Percentiles rank a stretch among this genome's conserved stretches.
Evolutionary conservation across 2,329 filamentous ascomycete species (phyloP).

Genomic region (Colletotrichum lupini): DNA sequence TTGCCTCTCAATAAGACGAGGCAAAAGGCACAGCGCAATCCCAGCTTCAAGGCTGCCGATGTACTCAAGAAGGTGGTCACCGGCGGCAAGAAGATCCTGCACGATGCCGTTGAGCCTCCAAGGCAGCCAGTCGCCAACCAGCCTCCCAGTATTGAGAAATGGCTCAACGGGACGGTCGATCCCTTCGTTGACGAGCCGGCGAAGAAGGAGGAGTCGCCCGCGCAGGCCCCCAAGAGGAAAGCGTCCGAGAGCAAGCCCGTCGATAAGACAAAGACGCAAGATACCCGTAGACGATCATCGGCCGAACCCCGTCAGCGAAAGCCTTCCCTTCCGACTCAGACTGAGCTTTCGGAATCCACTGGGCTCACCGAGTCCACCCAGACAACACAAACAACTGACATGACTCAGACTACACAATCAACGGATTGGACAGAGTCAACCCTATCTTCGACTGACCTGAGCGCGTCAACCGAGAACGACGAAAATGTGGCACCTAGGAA

Average conservation of each 20-base stretch:
- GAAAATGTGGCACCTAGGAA: conserved; percentile 21
- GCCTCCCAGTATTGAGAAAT: conserved; percentile 73
- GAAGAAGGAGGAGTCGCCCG: conserved; percentile 33
- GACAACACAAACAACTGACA: conserved; percentile 28
- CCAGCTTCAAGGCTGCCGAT: conserved; percentile 69
- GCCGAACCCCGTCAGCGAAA: conserved; percentile 38
- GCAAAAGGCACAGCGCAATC: conserved; percentile 62
- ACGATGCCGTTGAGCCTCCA: conserved; percentile 68
- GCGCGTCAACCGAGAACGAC: conserved; percentile 30
- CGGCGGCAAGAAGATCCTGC: conserved; percentile 73
- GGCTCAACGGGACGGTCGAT: conserved; percentile 72
- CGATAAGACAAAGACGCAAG: conserved; percentile 34
- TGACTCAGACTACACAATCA: conserved; percentile 27
- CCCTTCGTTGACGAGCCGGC: conserved; percentile 64
- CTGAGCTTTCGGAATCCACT: conserved; percentile 36
- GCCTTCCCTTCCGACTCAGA: conserved; percentile 39
- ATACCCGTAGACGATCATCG: conserved; percentile 41
- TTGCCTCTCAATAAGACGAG: conserved; percentile 58
- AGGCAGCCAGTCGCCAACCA: conserved; percentile 62
- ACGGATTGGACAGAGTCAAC: conserved; percentile 32
- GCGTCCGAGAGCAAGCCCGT: conserved; percentile 46
- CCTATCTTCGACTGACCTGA: conserved; percentile 23
- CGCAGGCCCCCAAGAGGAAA: conserved; percentile 43
- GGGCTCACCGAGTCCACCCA: conserved; percentile 26
- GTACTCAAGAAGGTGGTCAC: conserved; percentile 73